These are phyloP conservation scores for Trichothecium roseum DNA, from an alignment of 2,329 filamentous ascomycete species.

Conservation along the genomic window DNA sequence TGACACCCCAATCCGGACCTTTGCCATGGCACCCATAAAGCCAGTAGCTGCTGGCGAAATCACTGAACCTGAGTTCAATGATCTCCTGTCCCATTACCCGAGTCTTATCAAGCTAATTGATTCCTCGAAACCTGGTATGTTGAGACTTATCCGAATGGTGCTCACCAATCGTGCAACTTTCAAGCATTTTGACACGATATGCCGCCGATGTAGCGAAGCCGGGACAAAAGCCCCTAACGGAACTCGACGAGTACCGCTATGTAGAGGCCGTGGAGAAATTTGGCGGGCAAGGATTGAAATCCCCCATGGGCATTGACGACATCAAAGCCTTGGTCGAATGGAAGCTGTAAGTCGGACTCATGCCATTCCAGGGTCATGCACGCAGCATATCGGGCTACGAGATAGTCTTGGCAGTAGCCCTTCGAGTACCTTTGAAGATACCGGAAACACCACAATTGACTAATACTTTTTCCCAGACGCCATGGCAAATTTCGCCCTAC, in stretches of 20 bases:
- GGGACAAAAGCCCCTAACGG: constrained; percentile 38
- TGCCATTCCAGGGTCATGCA: too few species aligned
- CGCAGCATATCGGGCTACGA: background rate
- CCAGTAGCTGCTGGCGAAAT: constrained; percentile 9
- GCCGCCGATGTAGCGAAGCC: constrained; percentile 26
- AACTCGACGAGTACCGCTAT: constrained; percentile 53
- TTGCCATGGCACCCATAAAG: too few species aligned
- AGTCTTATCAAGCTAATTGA: constrained; percentile 32
- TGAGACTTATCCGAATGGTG: background rate
- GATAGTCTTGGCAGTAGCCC: background rate
- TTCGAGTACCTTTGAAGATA: background rate
- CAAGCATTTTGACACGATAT: background rate
- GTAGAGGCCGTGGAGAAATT: constrained; percentile 39
- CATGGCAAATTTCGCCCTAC: constrained; percentile 54
- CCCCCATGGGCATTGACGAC: constrained; percentile 43
- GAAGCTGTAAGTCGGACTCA: constrained; percentile 55
- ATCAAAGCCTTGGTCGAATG: constrained; percentile 54
- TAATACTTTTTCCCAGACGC: constrained; percentile 23
- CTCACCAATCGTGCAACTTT: background rate
- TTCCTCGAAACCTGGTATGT: constrained; percentile 31
- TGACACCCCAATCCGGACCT: too few species aligned
- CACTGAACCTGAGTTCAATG: constrained; percentile 21
- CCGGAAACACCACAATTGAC: background rate
- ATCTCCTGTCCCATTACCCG: constrained; percentile 26
- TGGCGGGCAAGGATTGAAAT: constrained; percentile 17